phyloP scores from a whole-genome alignment of 2,329 filamentous ascomycete genomes.

The Penicillium sp. region DNA sequence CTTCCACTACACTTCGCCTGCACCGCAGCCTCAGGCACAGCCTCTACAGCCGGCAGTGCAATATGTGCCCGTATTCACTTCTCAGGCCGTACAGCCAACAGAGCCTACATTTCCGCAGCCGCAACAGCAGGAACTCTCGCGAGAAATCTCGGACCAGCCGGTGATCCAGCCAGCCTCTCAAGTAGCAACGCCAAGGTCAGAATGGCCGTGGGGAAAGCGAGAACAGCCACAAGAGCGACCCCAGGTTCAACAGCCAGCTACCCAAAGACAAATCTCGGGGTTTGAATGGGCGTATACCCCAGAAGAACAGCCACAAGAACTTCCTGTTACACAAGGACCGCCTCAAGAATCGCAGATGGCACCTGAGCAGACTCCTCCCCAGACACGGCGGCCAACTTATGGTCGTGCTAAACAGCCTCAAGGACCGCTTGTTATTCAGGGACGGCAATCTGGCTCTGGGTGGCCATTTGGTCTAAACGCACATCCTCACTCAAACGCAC shows the following conservation, averaged over 20 bases:
- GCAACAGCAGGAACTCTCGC: neutral
- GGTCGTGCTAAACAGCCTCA: neutral
- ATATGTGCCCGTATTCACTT: constrained; percentile 53
- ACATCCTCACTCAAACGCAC: constrained; percentile 2
- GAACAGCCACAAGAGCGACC: neutral
- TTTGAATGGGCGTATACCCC: constrained; percentile 4
- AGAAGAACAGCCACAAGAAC: neutral
- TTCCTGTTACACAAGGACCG: neutral
- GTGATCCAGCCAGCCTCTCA: neutral
- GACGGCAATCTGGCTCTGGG: constrained; percentile 4
- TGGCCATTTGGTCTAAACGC: constrained; percentile 3
- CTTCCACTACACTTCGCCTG: constrained; percentile 22
- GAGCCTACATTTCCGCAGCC: neutral
- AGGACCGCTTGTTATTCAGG: constrained; percentile 2
- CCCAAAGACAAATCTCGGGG: neutral
- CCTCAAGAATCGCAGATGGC: neutral
- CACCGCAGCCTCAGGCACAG: constrained; percentile 23
- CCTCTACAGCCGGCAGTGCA: constrained; percentile 17
- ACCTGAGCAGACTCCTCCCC: neutral
- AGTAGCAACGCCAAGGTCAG: neutral
- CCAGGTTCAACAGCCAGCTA: neutral
- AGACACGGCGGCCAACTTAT: neutral
- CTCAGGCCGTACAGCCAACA: constrained; percentile 40
- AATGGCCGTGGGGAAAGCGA: constrained; percentile 2
- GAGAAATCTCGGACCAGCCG: neutral